Evolutionary conservation across 805 yeast species (phyloP), one percentile per base, ranked within the genome.

Genomic region (Isabelozyma gotoi): DNA sequence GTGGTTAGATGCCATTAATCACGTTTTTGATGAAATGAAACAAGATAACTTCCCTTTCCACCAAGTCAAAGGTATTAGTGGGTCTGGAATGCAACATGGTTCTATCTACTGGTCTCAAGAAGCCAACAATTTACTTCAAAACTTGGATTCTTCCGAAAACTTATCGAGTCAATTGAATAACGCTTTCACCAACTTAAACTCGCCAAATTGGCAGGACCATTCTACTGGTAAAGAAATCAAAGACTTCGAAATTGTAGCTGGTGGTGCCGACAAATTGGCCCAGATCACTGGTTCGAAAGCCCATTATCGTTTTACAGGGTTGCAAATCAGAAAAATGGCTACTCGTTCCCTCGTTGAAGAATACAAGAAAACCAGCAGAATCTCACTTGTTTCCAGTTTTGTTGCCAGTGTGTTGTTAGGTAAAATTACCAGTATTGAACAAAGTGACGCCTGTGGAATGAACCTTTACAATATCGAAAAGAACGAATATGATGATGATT

Each of bases 121-220:
- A 6, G 83, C 87, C 0, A 60, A 64, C 1, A 46, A 50, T 0
- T 48, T 72, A 3, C 68, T 89, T 40, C 35, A 46, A 1, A 45
- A 52, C 0, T 63, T 86, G 43, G 50, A 69, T 0, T 19, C 56
- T 0, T 46, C 51, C 4, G 39, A 55, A 10, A 46, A 69, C 2
- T 65, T 87, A 39, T 58, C 69, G 31, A 73, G 68, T 1, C 86
- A 77, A 48, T 54, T 86, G 32, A 52, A 55, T 16, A 51, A 52
- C 1, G 84, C 85, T 1, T 84, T 88, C 50, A 71, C 92, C 1
- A 74, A 81, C 52, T 69, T 74, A 5, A 73, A 73, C 33, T 84
- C 95, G 4, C 96, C 97, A 7, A 90, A 91, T 59, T 90, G 97
- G 97, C 97, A 90, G 63, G 97, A 90, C 57, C 96, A 88, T 58